Percentiles rank a stretch among this genome's conserved stretches.
These are phyloP conservation scores for Salvia rosmarinus DNA, from an alignment of 257 asterid genomes.

Conservation along the genomic window DNA sequence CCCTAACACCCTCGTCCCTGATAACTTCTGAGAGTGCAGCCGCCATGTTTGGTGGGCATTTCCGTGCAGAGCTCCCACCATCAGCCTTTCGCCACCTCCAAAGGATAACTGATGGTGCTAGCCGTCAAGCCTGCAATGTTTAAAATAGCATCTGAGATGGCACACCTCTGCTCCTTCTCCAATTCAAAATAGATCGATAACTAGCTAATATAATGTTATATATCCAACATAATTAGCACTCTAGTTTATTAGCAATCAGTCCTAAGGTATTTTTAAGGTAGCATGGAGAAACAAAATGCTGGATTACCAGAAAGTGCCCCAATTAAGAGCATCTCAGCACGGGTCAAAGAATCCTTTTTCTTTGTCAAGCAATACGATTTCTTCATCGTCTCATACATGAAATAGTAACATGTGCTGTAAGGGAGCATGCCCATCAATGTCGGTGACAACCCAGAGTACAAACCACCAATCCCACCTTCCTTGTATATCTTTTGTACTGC, in stretches of 20 bases:
- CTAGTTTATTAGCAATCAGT: neutral
- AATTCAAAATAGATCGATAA: too few species aligned
- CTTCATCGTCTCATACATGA: conserved; percentile 94
- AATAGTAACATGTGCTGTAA: conserved; percentile 91
- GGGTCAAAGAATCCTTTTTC: conserved; percentile 64
- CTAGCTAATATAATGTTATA: neutral
- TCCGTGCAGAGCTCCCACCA: conserved; percentile 93
- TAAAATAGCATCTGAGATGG: neutral
- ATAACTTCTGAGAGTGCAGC: conserved; percentile 84
- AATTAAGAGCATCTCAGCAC: conserved; percentile 80
- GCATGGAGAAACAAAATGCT: neutral
- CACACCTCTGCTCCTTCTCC: neutral
- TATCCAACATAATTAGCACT: neutral
- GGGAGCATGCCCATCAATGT: conserved; percentile 98
- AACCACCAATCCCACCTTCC: conserved; percentile 74
- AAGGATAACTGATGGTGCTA: conserved; percentile 88
- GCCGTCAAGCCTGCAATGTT: conserved; percentile 79
- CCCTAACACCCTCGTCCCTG: conserved; percentile 67
- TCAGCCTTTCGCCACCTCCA: conserved; percentile 91
- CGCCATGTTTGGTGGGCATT: conserved; percentile 90
- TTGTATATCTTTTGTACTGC: conserved; percentile 69
- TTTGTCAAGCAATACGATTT: conserved; percentile 73
- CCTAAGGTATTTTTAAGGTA: neutral
- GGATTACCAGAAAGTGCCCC: conserved; percentile 91
- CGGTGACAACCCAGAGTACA: conserved; percentile 79